Base-by-base conservation (phyloP, 2,329 filamentous ascomycete genomes). In the Diplocarpon mali region DNA sequence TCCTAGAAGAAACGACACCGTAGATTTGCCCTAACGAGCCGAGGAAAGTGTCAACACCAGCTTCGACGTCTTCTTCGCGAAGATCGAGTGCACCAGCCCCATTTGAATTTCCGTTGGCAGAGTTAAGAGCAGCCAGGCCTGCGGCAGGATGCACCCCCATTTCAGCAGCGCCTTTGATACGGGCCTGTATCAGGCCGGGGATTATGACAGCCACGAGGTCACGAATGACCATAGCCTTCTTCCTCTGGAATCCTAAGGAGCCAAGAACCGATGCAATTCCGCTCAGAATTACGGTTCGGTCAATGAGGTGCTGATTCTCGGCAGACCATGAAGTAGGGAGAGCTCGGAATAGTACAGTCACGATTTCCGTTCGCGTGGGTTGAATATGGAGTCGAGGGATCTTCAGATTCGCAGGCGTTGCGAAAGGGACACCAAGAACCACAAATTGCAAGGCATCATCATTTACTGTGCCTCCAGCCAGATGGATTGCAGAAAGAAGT, bases 61-160 rank as follows among this genome's bases (percentile, higher is more conserved):
- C 68, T 58, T 83, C 80, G 27, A 82, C 68, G 53, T 83, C 80
- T 5, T 72, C 75, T 54, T 81, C 78, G 6, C 71, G 72, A 12
- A 84, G 66, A 53, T 82, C 78, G 28, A 83, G 66, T 2, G 70
- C 73, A 29, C 72, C 68, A 7, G 71, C 67, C 9, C 72, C 73
- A 46, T 68, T 71, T 15, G 62, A 64, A 35, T 70, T 70, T 1
- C 70, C 69, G 45, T 66, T 68, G 2, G 67, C 63, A 10, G 75
- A 68, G 52, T 79, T 83, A 27, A 92, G 67, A 11, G 82, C 80
- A 20, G 87, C 80, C 40, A 95, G 68, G 0, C 87, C 89, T 9
- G 90, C 87, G 14, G 90, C 90, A 34, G 92, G 92, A 65, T 96
- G 90, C 30, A 98, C 86, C 3, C 90, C 92, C 58, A 92, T 85